Evolutionary conservation across 2,329 filamentous ascomycete genomes (phyloP).

Genomic region (Xylariaceae sp.): DNA sequence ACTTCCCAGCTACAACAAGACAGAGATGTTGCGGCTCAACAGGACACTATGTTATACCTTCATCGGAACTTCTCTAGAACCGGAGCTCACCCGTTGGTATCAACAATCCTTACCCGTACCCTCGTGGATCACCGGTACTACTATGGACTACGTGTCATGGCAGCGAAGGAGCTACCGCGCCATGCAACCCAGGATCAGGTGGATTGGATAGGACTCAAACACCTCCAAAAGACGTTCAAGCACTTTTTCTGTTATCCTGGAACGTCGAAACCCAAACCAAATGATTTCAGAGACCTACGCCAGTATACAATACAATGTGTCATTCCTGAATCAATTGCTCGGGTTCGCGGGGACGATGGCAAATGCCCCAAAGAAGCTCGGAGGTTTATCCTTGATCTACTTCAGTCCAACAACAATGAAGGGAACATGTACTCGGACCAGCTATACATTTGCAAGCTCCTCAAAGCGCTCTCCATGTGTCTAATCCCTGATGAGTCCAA

Average conservation of each 20-base stretch:
- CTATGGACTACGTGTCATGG: constrained; percentile 84
- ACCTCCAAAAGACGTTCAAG: constrained; percentile 81
- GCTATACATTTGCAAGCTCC: constrained; percentile 78
- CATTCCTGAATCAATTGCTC: constrained; percentile 76
- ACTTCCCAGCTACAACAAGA: constrained; percentile 96
- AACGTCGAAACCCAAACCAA: constrained; percentile 75
- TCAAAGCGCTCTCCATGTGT: constrained; percentile 58
- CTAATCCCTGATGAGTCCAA: constrained; percentile 45
- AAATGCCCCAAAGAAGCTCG: constrained; percentile 76
- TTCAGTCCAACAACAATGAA: constrained; percentile 92
- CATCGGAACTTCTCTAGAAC: constrained; percentile 42
- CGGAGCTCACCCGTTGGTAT: constrained; percentile 71
- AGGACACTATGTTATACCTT: constrained; percentile 73
- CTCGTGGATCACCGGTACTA: constrained; percentile 91
- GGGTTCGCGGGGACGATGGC: constrained; percentile 69
- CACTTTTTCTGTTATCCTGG: constrained; percentile 82
- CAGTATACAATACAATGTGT: constrained; percentile 81
- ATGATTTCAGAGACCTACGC: constrained; percentile 85
- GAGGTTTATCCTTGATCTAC: constrained; percentile 79
- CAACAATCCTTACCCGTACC: constrained; percentile 84
- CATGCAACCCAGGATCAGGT: constrained; percentile 64
- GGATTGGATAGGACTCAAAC: constrained; percentile 74
- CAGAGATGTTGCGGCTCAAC: constrained; percentile 87
- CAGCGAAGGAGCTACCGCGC: constrained; percentile 71
- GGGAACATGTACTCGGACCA: constrained; percentile 87